Percentiles rank a stretch among this genome's conserved stretches.
Conservation (phyloP, 2,329 filamentous ascomycete genomes). For the Xenoacremonium recifei region DNA sequence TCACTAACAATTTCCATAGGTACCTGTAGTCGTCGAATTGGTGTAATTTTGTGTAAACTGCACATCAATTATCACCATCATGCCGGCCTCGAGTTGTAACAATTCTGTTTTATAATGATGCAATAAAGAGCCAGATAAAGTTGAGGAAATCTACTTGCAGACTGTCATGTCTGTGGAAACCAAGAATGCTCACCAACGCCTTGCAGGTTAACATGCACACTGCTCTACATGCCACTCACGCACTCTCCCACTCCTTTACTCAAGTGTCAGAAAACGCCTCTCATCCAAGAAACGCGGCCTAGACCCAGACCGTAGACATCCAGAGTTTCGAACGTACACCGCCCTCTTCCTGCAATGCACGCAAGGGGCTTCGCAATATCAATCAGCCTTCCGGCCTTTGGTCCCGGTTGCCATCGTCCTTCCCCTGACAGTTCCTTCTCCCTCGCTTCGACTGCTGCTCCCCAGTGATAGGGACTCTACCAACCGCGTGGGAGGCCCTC, state of each 20-base stretch:
- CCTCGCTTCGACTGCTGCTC: conserved; percentile 38
- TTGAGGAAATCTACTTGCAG: not conserved
- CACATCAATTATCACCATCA: no score
- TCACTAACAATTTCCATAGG: no score
- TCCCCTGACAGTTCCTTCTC: conserved; percentile 37
- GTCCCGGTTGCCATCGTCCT: conserved; percentile 30
- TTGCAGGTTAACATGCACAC: conserved; percentile 20
- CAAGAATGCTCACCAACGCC: conserved; percentile 22
- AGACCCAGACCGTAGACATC: not conserved
- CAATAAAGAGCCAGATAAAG: no score
- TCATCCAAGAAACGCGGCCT: not conserved
- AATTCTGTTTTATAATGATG: no score
- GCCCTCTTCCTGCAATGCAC: not conserved
- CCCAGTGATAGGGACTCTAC: conserved; percentile 31
- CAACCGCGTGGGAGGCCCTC: conserved; percentile 24
- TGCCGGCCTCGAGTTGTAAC: no score
- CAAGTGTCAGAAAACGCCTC: no score
- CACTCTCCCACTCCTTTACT: conserved; percentile 16
- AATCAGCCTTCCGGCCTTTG: conserved; percentile 48
- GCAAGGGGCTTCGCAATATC: no score
- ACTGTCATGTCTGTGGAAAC: conserved; percentile 13
- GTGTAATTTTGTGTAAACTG: no score
- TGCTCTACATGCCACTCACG: conserved; percentile 4
- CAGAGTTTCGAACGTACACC: conserved; percentile 1
- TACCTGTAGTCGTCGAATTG: no score